Base-by-base conservation (phyloP, 208 protist species). In the Leishmania turanica region DNA sequence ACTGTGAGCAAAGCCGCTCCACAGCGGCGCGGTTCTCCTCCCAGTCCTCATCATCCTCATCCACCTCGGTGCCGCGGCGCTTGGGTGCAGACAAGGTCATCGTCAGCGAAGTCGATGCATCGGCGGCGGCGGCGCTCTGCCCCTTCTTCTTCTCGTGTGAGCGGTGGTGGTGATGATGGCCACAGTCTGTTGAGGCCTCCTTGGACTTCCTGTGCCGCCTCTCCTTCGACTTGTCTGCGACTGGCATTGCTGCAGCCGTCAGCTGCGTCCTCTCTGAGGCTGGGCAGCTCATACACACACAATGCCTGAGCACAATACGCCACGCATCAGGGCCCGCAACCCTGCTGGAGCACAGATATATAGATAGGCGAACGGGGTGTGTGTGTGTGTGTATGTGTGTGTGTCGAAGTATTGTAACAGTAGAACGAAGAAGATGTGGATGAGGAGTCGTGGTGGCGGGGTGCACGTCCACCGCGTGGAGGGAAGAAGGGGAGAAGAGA, bases 11-110 rank as follows among this genome's bases (percentile, higher is more conserved):
- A 3, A 97, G 82, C 37, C 74, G 86, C 77, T 96, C 95, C 71
- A 97, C 77, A 1, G 85, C 86, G 0, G 75, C 66, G 15, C 88
- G 87, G 76, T 97, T 96, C 53, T 83, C 89, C 51, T 92, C 86
- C 91, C 87, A 93, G 75, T 96, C 84, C 79, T 96, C 91, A 31
- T 84, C 85, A 1, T 83, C 83, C 13, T 81, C 78, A 21, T 73
- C 65, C 40, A 15, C n/a, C 19, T 53, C 79, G 34, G 51, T 47
- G n/a, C 68, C 58, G 73, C 60, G 17, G 47, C 47, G 71, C 27
- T 27, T 34, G n/a, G n/a, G 49, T 27, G 17, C 1, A n/a, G 71
- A 37, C 31, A 15, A 27, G 5, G 51, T n/a, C n/a, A 2, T 19
- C n/a, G 17, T 6, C 51, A 11, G 15, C 15, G 34, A 54, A 19